phyloP scores from a whole-genome alignment of 169 alveolate species.

The Babesia divergens region DNA sequence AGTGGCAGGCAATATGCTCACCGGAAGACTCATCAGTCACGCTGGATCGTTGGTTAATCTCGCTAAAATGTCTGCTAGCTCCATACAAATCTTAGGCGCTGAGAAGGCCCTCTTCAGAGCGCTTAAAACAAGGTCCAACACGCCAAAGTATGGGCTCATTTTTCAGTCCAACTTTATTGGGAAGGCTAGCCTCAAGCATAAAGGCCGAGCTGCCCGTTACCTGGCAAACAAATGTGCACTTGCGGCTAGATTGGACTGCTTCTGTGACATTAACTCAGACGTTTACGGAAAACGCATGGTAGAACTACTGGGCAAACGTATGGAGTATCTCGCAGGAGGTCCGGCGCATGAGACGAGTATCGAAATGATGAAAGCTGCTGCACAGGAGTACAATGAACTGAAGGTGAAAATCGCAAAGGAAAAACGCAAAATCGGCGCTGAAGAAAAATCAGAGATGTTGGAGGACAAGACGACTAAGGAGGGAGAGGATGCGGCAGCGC shows the following conservation, averaged over 20 bases:
- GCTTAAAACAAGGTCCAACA: conserved; percentile 92
- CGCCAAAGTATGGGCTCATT: conserved; percentile 99
- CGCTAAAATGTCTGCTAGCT: conserved; percentile 95
- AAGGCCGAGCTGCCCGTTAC: conserved; percentile 95
- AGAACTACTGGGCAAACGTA: conserved; percentile 93
- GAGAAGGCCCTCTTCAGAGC: conserved; percentile 98
- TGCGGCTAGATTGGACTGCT: conserved; percentile 96
- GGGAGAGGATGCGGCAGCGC: too few relatives aligned
- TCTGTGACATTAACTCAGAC: conserved; percentile 75
- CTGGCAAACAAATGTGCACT: conserved; percentile 97
- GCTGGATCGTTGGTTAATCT: conserved; percentile 94
- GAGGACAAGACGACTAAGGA: too few relatives aligned
- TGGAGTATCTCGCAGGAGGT: conserved; percentile 88
- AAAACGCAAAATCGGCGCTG: neutral
- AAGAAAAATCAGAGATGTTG: too few relatives aligned
- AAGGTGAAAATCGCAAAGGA: conserved; percentile 30
- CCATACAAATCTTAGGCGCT: conserved; percentile 94
- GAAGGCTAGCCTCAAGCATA: conserved; percentile 90
- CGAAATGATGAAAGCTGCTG: conserved; percentile 85
- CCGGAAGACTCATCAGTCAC: conserved; percentile 94
- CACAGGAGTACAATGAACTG: conserved; percentile 52
- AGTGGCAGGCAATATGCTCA: conserved; percentile 93
- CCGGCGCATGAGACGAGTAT: conserved; percentile 78
- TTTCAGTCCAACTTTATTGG: conserved; percentile 96
- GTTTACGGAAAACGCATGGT: conserved; percentile 91